Evolutionary conservation across 2,329 filamentous ascomycete species (phyloP), one percentile per base, ranked within the genome.

Genomic region (Achaetomium macrosporum): DNA sequence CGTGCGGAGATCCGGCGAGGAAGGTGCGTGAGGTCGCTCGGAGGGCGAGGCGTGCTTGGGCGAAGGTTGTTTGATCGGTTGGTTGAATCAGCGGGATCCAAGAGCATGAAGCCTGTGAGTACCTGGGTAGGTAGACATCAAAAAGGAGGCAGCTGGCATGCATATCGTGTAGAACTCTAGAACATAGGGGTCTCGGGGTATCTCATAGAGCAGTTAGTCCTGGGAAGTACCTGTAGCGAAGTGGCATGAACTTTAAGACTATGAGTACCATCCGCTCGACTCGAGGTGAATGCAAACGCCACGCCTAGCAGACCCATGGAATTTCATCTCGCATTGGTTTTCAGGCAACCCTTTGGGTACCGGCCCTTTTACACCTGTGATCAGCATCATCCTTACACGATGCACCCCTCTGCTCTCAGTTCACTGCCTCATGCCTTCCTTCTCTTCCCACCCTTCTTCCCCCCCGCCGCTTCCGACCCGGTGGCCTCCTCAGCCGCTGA

Each of bases 1-100:
- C 78, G 1, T 79, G 78, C 46, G 79, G 79, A 1, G 78, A 82
- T 57, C 64, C 68, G 6, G 74, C 79, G 9, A 69, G 80, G 42
- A 77, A 78, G 55, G 70, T 82, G 42, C 71, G 80, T 43, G 73
- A 69, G 51, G 69, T 69, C 43, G 79, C 79, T 16, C 69, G 78
- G 48, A 59, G 65, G 53, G 77, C 78, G 4, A 71, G 77, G 50
- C 69, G 68, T 47, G 73, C 71, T 7, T 83, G 79, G 79, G 67
- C 66, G 3, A 67, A 63, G 52, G 55, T 73, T 46, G 60, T 57
- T 11, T 69, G 70, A 66, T 25, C 15, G 42, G n/a, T 31, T 11
- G 37, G 12, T 20, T 41, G 37, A 48, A 13, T 9, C 11, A 13
- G n/a, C n/a, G n/a, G n/a, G n/a, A n/a, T n/a, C n/a, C n/a, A n/a